Base-by-base conservation (phyloP, 1,284 basidiomycete genomes). In the Mycosarcoma mackinlayi region DNA sequence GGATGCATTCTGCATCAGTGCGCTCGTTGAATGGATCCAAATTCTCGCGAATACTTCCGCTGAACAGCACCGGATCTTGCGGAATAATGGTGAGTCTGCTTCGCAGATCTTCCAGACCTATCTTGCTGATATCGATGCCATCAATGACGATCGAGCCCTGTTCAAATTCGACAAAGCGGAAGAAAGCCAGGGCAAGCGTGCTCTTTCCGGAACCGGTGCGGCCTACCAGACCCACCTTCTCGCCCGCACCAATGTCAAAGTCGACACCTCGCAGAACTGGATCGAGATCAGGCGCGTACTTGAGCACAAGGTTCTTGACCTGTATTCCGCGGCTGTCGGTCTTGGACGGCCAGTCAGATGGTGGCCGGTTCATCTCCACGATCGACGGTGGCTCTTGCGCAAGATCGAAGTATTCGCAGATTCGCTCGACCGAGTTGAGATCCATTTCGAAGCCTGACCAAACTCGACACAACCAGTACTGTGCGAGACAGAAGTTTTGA, bases 151-250 rank as follows among this genome's bases (percentile, higher is more conserved):
- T 76, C 10, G 46, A 53, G 3, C 78, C 78, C 3, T 44, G 13
- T 18, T 46, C 45, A 9, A 61, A 51, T 40, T 84, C 63, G 23
- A 79, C 61, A 48, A 77, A 71, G 25, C 78, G 71, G 64, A 78
- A 75, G 51, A 78, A 71, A 0, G 71, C 63, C 6, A 61, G 47
- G 8, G 73, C 70, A 16, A 78, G 49, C 13, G 83, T 84, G 10
- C 77, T 80, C 65, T 84, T 84, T 24, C 84, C 84, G 21, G 77
- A 80, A 31, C 85, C 86, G 0, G 86, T 87, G 14, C 86, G 84
- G 8, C 91, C 94, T 4, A 97, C 87, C 60, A 97, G 90, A 21
- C 94, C 95, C 54, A 95, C 88, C 83, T 92, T 91, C 80, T 91
- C 88, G 2, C 91, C 90, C 5, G 89, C 85, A 54, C 85, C 79